Evolutionary conservation across 2,329 filamentous ascomycete genomes (phyloP).

Genomic region (Orbilia brochopaga): DNA sequence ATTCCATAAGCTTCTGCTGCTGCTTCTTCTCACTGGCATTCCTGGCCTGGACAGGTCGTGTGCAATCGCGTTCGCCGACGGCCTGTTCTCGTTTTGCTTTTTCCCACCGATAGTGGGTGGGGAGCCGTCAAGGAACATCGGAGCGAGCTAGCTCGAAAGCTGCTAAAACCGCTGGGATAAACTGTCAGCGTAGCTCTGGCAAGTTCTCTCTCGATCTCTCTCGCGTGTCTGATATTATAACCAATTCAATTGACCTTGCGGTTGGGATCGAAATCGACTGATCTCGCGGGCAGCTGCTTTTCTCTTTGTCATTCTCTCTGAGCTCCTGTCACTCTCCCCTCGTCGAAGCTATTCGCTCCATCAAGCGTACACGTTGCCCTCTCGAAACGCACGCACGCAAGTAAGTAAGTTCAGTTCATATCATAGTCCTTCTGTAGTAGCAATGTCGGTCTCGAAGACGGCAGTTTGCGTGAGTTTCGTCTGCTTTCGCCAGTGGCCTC

Average conservation of each 20-base stretch:
- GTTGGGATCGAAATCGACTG: slow-evolving; percentile 33
- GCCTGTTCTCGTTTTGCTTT: slow-evolving; percentile 3
- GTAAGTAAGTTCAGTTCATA: slow-evolving; percentile 29
- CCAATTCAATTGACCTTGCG: slow-evolving; percentile 31
- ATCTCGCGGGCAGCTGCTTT: slow-evolving; percentile 32
- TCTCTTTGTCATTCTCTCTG: slow-evolving; percentile 51
- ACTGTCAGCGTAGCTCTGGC: slow-evolving; percentile 22
- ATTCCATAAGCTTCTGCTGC: background rate
- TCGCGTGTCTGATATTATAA: slow-evolving; percentile 45
- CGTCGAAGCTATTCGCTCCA: slow-evolving; percentile 53
- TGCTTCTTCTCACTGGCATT: too few relatives aligned
- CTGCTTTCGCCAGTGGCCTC: slow-evolving; percentile 30
- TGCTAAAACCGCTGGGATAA: slow-evolving; percentile 39
- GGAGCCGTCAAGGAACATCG: background rate
- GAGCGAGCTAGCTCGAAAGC: slow-evolving; percentile 27
- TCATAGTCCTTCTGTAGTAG: slow-evolving; percentile 14
- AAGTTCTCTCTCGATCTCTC: slow-evolving; percentile 27
- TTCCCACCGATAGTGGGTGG: slow-evolving; percentile 9
- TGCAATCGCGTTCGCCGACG: background rate
- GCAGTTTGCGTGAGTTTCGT: slow-evolving; percentile 33
- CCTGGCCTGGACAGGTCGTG: background rate
- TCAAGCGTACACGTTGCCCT: slow-evolving; percentile 51
- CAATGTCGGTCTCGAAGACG: slow-evolving; percentile 18
- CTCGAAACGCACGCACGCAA: slow-evolving; percentile 10
- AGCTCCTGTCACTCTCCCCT: slow-evolving; percentile 54